Percentiles rank a stretch among this genome's conserved stretches.
Evolutionary conservation across 192 early-diverging fungal genomes (phyloP).

Genomic region (Spizellomyces sp.): DNA sequence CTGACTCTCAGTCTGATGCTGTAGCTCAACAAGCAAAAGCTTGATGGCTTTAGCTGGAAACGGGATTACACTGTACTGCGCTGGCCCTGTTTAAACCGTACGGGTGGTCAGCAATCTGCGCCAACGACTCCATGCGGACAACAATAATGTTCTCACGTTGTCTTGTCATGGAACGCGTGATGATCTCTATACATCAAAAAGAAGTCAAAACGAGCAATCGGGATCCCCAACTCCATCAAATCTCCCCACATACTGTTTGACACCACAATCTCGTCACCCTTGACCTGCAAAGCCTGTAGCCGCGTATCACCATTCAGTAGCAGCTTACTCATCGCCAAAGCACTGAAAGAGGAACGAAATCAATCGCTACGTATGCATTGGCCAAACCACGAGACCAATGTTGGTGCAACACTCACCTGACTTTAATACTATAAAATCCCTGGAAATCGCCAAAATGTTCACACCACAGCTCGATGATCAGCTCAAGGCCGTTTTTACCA

Average conservation of each 20-base stretch:
- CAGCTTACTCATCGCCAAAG: slow-evolving; percentile 72
- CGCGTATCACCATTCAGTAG: slow-evolving; percentile 71
- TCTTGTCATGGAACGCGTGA: slow-evolving; percentile 57
- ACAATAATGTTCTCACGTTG: slow-evolving; percentile 37
- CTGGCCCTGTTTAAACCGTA: slow-evolving; percentile 57
- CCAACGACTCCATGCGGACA: no score
- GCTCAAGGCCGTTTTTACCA: slow-evolving; percentile 69
- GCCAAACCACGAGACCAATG: not conserved
- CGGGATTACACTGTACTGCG: slow-evolving; percentile 76
- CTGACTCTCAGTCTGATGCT: slow-evolving; percentile 64
- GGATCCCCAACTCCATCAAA: not conserved
- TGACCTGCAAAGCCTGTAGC: slow-evolving; percentile 66
- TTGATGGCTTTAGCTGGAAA: slow-evolving; percentile 85
- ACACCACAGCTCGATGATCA: slow-evolving; percentile 79
- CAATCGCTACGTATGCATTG: not conserved
- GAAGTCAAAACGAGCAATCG: not conserved
- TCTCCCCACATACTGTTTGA: slow-evolving; percentile 39
- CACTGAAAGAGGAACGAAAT: slow-evolving; percentile 40
- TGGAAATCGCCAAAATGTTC: slow-evolving; percentile 81
- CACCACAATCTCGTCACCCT: slow-evolving; percentile 77
- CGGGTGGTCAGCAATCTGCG: not conserved
- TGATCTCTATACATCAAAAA: slow-evolving; percentile 45
- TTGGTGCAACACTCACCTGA: slow-evolving; percentile 31
- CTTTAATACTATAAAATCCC: slow-evolving; percentile 82
- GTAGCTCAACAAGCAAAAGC: slow-evolving; percentile 78